Evolutionary conservation across 805 yeast species (phyloP).

Genomic region (Wickerhamomyces rabaulensis): DNA sequence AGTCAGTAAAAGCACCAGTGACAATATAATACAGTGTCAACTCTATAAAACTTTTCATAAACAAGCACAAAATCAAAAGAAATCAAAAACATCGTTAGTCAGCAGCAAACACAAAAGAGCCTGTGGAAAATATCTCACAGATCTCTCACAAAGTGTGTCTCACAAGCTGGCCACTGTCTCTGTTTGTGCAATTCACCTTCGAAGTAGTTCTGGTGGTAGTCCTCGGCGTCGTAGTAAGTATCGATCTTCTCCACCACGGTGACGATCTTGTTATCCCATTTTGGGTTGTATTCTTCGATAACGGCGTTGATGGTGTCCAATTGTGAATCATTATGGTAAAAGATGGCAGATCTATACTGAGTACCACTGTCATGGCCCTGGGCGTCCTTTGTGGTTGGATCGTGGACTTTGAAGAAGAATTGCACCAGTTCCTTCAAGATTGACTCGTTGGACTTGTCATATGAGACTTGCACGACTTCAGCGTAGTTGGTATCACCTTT

Average conservation of each 20-base stretch:
- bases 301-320: slow-evolving; percentile 38
- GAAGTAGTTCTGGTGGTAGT: slow-evolving; percentile 80
- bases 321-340: slow-evolving; percentile 47
- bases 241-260: slow-evolving; percentile 62
- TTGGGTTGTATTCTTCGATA: slow-evolving; percentile 53
- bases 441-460: slow-evolving; percentile 53
- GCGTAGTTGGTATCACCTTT: slow-evolving; percentile 60
- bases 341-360: slow-evolving; percentile 85
- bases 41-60: too few species aligned
- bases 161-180: slow-evolving; percentile 39
- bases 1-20: too few species aligned
- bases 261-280: slow-evolving; percentile 61
- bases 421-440: slow-evolving; percentile 53
- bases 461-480: slow-evolving; percentile 76
- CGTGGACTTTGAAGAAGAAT: slow-evolving; percentile 84
- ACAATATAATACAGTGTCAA: too few species aligned
- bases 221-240: slow-evolving; percentile 87
- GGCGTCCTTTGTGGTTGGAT: slow-evolving; percentile 76
- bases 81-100: too few species aligned
- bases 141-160: slow-evolving; percentile 72
- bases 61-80: too few species aligned
- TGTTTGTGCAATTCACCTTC: slow-evolving; percentile 20
- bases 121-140: too few species aligned
- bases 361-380: slow-evolving; percentile 91
- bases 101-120: background rate